Evolutionary conservation across 768 basidiomycete species (phyloP).

Genomic region (Amanita pallidorosea): DNA sequence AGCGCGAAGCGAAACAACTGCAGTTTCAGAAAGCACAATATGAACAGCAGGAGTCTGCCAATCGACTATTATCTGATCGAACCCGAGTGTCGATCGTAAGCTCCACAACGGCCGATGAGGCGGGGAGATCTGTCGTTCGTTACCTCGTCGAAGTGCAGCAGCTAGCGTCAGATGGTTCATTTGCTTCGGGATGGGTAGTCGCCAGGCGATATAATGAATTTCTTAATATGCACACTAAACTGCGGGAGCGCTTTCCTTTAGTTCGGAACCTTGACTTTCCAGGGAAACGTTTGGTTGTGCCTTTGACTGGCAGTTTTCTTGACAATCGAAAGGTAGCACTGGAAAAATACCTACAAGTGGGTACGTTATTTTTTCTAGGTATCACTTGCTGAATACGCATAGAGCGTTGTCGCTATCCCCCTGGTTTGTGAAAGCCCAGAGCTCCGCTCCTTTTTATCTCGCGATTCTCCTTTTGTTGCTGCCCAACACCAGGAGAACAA

Average conservation of each 20-base stretch:
- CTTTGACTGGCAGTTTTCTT: constrained; percentile 81
- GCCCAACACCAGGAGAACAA: constrained; percentile 31
- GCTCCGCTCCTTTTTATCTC: constrained; percentile 76
- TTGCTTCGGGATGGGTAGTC: constrained; percentile 86
- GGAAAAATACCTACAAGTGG: constrained; percentile 87
- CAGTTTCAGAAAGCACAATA: constrained; percentile 89
- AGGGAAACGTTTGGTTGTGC: constrained; percentile 82
- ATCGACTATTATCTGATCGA: constrained; percentile 72
- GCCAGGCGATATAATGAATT: constrained; percentile 95
- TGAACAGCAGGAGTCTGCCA: constrained; percentile 89
- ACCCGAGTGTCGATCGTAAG: constrained; percentile 81
- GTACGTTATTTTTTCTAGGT: constrained; percentile 9
- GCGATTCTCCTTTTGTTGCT: constrained; percentile 74
- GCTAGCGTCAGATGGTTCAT: constrained; percentile 64
- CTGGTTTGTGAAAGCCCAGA: constrained; percentile 75
- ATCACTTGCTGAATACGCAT: constrained; percentile 2
- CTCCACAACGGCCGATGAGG: constrained; percentile 73
- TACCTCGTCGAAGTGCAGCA: constrained; percentile 93
- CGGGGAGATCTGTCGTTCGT: constrained; percentile 82
- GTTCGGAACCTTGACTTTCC: constrained; percentile 81
- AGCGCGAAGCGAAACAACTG: constrained; percentile 72
- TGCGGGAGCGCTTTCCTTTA: constrained; percentile 63
- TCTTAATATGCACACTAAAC: constrained; percentile 73
- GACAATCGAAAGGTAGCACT: constrained; percentile 69
- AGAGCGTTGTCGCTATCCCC: constrained; percentile 69